phyloP scores from a whole-genome alignment of 495 filamentous ascomycete species.

The Annulohypoxylon bovei region DNA sequence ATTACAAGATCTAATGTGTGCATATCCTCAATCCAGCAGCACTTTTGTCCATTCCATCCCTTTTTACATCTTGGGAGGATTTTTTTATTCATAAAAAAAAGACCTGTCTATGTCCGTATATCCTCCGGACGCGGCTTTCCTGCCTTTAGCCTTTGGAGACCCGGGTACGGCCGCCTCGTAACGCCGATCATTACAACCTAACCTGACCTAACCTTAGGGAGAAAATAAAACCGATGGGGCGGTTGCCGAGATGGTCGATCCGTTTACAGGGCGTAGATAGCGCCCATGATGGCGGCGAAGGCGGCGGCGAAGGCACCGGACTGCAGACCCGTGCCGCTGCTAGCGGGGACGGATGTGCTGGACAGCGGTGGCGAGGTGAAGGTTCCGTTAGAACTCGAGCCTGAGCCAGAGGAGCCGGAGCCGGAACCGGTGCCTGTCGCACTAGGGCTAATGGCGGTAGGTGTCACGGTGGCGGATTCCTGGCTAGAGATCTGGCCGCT shows the following conservation, averaged over 20 bases:
- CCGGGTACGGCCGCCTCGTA: slow-evolving; percentile 23
- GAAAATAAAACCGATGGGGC: background rate
- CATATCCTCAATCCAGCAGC: slow-evolving; percentile 22
- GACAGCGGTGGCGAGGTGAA: slow-evolving; percentile 32
- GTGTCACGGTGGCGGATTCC: slow-evolving; percentile 35
- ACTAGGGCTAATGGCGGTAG: slow-evolving; percentile 23
- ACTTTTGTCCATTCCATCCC: slow-evolving; percentile 15
- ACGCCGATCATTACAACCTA: slow-evolving; percentile 28
- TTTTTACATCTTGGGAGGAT: slow-evolving; percentile 1
- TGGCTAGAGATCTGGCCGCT: slow-evolving; percentile 41
- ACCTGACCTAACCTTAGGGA: slow-evolving; percentile 1
- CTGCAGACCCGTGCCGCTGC: slow-evolving; percentile 31
- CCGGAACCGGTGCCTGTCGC: slow-evolving; percentile 41
- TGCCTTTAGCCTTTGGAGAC: slow-evolving; percentile 7
- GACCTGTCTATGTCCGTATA: slow-evolving; percentile 32
- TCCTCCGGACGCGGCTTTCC: slow-evolving; percentile 13
- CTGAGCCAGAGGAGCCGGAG: slow-evolving; percentile 36
- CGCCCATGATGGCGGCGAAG: slow-evolving; percentile 44
- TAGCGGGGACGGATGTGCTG: slow-evolving; percentile 31
- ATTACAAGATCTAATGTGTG: slow-evolving; percentile 32
- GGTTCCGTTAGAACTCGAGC: slow-evolving; percentile 40
- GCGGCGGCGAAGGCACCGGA: slow-evolving; percentile 43
- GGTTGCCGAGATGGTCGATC: background rate
- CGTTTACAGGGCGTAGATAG: slow-evolving; percentile 45
- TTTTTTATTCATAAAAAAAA: slow-evolving; percentile 28